A percentile compares a stretch with the other conserved stretches of the same genome.
phyloP scores from a whole-genome alignment of 176 grass and related monocot genomes.

The Zoysia pacifica region DNA sequence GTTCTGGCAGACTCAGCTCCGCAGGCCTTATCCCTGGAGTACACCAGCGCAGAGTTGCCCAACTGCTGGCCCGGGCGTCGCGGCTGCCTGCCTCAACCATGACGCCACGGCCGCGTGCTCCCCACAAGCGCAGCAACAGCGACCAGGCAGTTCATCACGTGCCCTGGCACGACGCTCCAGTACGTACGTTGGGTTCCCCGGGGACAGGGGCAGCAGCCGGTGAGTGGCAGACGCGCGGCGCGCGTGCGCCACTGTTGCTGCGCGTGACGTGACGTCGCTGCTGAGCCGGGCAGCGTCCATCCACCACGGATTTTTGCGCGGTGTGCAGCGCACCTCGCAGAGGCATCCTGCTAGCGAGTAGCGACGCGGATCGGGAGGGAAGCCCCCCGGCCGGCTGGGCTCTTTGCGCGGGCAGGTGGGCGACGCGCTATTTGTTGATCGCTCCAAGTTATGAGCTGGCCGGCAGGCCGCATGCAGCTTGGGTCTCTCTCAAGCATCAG shows the following conservation, averaged over 20 bases:
- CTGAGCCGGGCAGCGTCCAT: not conserved
- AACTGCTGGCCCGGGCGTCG: not conserved
- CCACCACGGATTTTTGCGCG: not conserved
- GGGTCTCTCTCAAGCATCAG: constrained; percentile 15
- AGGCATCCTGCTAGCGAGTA: not conserved
- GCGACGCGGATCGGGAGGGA: not conserved
- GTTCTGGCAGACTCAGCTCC: not conserved
- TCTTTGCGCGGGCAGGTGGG: not conserved
- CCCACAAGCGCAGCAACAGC: constrained; percentile 23
- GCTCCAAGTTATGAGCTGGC: not conserved
- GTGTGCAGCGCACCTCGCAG: constrained; percentile 14
- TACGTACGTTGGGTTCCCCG: not conserved
- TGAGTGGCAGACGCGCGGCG: not conserved
- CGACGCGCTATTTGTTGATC: not conserved
- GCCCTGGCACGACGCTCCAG: not conserved
- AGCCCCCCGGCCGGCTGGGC: not conserved
- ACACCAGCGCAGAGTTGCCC: not conserved
- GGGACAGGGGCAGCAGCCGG: not conserved
- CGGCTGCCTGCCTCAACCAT: not conserved
- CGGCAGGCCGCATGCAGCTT: not conserved
- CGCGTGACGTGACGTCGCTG: not conserved
- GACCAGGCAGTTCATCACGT: not conserved
- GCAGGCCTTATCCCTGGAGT: no score
- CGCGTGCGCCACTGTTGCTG: not conserved
- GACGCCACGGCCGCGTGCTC: constrained; percentile 23